Evolutionary conservation across 2,329 filamentous ascomycete species (phyloP), one percentile per base, ranked within the genome.

Genomic region (Aspergillus eucalypticola): DNA sequence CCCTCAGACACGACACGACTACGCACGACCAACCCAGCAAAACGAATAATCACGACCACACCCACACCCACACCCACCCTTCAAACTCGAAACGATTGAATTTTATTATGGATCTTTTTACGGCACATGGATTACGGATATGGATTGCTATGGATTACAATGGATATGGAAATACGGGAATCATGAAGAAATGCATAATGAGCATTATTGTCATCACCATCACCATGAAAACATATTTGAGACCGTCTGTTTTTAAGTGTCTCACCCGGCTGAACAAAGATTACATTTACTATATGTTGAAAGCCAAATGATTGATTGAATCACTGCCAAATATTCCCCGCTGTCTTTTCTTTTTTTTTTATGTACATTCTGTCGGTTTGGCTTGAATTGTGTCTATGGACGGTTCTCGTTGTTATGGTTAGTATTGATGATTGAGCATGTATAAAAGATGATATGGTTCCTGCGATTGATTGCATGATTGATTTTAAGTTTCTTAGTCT

Each of bases 11-110:
- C 59, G 63, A 46, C 51, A 64, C 54, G 44, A 57, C 59, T 48
- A 64, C 56, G 39, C 23, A 66, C 56, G 62, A 62, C 60, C 50
- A 50, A 25, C 60, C 49, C 58, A 66, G 53, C 63, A 64, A 60
- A 62, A 66, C 41, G 29, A 50, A 54, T 60, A 57, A 54, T 57
- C 27, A 60, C 44, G 54, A 60, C 54, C n/a, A n/a, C n/a, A n/a
- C n/a, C 56, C 23, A 61, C 55, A 38, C 23, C 25, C 2, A 35
- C 32, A 35, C 32, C 11, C 32, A 35, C 32, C 32, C 4, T 4
- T 5, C 32, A 5, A 35, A 13, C 32, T 13, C 11, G 32, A 6
- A 15, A 35, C 11, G 32, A 35, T 15, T 44, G 41, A 27, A 19
- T 50, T 49, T 48, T 27, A 8, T 17, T 29, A 50, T 50, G 46